These are phyloP conservation scores for Emergomyces orientalis DNA, from an alignment of 2,329 filamentous ascomycete species.

Conservation along the genomic window DNA sequence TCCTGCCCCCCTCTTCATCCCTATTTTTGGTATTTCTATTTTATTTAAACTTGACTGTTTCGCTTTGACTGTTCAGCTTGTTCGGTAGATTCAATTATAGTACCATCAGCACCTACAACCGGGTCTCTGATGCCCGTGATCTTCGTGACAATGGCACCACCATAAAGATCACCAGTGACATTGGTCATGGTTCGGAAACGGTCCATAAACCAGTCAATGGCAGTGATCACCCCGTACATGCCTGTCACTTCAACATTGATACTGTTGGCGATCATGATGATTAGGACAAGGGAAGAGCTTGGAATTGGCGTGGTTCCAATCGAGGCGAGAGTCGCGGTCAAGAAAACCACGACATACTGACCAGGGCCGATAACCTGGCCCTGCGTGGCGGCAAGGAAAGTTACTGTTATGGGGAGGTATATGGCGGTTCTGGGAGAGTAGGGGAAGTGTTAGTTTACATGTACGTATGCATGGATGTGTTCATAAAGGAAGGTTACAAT, in stretches of 20 bases:
- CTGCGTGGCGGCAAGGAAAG: constrained; percentile 46
- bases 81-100: constrained; percentile 5
- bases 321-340: constrained; percentile 44
- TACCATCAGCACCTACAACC: background rate
- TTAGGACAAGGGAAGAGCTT: constrained; percentile 43
- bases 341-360: constrained; percentile 43
- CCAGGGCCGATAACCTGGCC: constrained; percentile 35
- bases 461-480: background rate
- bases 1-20: background rate
- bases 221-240: constrained; percentile 46
- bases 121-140: constrained; percentile 31
- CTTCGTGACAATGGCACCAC: constrained; percentile 33
- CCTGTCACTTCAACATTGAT: constrained; percentile 39
- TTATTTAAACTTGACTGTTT: background rate
- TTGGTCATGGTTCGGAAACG: constrained; percentile 46
- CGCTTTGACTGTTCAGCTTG: background rate
- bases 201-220: constrained; percentile 50
- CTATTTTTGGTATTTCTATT: background rate
- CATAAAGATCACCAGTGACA: constrained; percentile 44
- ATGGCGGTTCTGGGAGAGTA: constrained; percentile 38
- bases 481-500: constrained; percentile 5
- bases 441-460: background rate
- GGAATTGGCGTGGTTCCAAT: constrained; percentile 49
- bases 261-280: constrained; percentile 43
- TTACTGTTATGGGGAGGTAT: constrained; percentile 46